phyloP scores from a whole-genome alignment of 1,284 basidiomycete species.

The Malassezia vespertilionis region DNA sequence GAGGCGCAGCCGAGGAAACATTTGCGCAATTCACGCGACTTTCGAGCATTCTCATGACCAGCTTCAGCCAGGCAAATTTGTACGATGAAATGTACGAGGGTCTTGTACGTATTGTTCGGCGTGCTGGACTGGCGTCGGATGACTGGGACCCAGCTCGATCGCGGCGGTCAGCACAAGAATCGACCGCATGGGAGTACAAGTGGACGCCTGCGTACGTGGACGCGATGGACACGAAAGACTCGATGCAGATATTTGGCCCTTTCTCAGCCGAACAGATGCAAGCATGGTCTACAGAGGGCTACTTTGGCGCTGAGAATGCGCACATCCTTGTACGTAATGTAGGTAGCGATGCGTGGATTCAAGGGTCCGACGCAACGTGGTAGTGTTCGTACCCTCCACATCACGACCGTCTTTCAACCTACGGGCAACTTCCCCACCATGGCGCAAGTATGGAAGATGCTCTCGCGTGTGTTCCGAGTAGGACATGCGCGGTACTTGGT shows the following conservation, averaged over 20 bases:
- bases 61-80: constrained; percentile 34
- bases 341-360: constrained; percentile 1
- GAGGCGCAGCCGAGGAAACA: neutral
- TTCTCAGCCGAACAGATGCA: constrained; percentile 24
- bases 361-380: constrained; percentile 8
- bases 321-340: constrained; percentile 28
- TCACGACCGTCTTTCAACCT: too few species aligned
- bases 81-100: constrained; percentile 42
- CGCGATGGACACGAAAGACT: constrained; percentile 23
- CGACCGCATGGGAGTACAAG: constrained; percentile 27
- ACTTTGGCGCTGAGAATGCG: constrained; percentile 35
- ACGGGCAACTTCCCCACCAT: neutral
- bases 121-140: constrained; percentile 30
- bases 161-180: constrained; percentile 7
- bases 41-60: constrained; percentile 34
- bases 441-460: constrained; percentile 6
- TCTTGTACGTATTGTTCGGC: constrained; percentile 30
- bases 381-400: constrained; percentile 5
- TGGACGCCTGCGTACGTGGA: constrained; percentile 40
- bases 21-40: constrained; percentile 35
- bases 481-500: constrained; percentile 31
- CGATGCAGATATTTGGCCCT: constrained; percentile 40
- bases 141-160: constrained; percentile 36
- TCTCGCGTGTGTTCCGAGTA: constrained; percentile 23
- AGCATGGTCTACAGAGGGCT: constrained; percentile 33